Conservation (phyloP, 2,329 filamentous ascomycete genomes). For the Trichoderma semiorbis region DNA sequence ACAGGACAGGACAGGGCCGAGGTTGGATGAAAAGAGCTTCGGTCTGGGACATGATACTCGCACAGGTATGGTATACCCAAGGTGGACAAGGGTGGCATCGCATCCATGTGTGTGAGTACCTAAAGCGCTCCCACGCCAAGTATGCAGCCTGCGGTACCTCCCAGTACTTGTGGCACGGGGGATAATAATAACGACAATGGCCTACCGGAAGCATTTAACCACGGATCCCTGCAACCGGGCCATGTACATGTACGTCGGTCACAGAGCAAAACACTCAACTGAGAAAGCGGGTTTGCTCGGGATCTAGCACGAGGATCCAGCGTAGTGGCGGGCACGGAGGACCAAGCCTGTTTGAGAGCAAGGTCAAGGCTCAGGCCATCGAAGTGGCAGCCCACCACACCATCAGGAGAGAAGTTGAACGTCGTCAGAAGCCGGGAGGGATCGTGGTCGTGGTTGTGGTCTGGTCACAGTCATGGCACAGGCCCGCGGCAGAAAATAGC, state of each 20-base stretch:
- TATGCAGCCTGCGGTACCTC: background rate
- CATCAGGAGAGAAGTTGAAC: constrained; percentile 16
- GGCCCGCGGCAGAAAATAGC: background rate
- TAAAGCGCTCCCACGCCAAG: background rate
- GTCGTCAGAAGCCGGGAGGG: constrained; percentile 4
- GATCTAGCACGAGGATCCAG: constrained; percentile 14
- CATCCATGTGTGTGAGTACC: constrained; percentile 3
- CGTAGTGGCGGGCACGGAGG: constrained; percentile 13
- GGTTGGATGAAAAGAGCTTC: constrained; percentile 12
- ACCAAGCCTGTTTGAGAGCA: constrained; percentile 18
- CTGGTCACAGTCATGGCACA: background rate
- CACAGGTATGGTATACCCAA: background rate
- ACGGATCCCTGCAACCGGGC: constrained; percentile 1
- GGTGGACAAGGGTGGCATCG: constrained; percentile 8
- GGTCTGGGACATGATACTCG: constrained; percentile 4
- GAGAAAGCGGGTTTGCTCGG: constrained; percentile 18
- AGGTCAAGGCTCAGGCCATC: constrained; percentile 16
- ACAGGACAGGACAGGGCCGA: background rate
- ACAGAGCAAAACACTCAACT: background rate
- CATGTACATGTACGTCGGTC: constrained; percentile 1
- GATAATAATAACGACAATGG: constrained; percentile 12
- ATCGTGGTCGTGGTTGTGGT: background rate
- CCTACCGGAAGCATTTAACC: constrained; percentile 14
- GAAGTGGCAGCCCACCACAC: constrained; percentile 10
- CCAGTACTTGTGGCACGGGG: background rate